Conservation (phyloP, 139 green algal species). For the Trebouxia sp. region DNA sequence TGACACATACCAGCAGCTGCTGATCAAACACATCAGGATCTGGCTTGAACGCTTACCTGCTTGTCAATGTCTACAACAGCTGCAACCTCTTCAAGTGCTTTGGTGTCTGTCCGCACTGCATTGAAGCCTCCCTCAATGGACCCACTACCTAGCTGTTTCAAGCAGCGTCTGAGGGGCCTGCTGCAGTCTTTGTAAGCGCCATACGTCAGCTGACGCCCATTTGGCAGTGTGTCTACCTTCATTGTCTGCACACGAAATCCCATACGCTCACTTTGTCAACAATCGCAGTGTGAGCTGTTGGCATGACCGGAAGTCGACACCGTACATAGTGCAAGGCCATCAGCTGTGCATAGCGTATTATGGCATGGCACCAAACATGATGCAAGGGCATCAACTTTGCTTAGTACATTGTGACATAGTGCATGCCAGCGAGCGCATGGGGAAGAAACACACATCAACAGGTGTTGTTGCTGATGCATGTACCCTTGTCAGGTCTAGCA, state of each 20-base stretch:
- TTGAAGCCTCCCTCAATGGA: constrained; percentile 42
- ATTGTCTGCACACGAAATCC: constrained; percentile 35
- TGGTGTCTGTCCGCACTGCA: not conserved
- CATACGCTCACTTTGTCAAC: too few species aligned
- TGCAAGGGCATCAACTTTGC: too few species aligned
- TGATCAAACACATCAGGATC: too few species aligned
- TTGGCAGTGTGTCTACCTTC: constrained; percentile 37
- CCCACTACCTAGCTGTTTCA: constrained; percentile 55
- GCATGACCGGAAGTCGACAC: too few species aligned
- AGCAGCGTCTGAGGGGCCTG: constrained; percentile 45
- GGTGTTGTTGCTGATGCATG: not conserved
- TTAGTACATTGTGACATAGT: too few species aligned
- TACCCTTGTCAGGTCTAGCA: constrained; percentile 50
- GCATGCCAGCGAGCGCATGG: not conserved
- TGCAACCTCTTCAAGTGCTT: constrained; percentile 37
- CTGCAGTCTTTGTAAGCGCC: constrained; percentile 49
- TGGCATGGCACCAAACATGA: not conserved
- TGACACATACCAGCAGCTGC: too few species aligned
- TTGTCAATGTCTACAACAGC: constrained; percentile 24
- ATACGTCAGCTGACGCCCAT: constrained; percentile 33
- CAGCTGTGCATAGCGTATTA: not conserved
- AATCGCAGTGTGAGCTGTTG: too few species aligned
- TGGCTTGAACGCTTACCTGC: not conserved
- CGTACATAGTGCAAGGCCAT: too few species aligned
- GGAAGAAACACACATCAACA: not conserved